These are phyloP conservation scores for Chaetomiaceae sp. DNA, from an alignment of 2,329 filamentous ascomycete genomes.

Conservation along the genomic window DNA sequence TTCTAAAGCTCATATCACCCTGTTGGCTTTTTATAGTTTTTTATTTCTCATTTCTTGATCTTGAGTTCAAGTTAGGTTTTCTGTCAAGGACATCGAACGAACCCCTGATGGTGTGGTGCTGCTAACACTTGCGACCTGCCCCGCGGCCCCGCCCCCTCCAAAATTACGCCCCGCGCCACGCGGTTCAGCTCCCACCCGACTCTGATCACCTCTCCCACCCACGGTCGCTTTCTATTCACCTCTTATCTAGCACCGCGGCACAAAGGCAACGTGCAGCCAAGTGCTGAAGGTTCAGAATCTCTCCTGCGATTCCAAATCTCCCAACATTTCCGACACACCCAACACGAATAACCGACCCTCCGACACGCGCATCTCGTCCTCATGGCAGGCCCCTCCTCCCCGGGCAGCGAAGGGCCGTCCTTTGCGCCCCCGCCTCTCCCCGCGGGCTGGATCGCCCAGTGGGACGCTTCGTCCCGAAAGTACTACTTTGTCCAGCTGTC, in stretches of 20 bases:
- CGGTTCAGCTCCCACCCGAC: neutral
- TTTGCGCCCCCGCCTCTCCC: slow-evolving; percentile 58
- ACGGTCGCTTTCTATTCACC: neutral
- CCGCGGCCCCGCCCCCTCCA: too few relatives aligned
- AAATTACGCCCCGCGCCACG: too few relatives aligned
- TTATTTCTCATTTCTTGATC: too few relatives aligned
- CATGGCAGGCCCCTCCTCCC: slow-evolving; percentile 57
- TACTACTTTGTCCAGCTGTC: slow-evolving; percentile 71
- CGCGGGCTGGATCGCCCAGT: slow-evolving; percentile 65
- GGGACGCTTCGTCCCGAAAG: slow-evolving; percentile 60
- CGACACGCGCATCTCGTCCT: neutral
- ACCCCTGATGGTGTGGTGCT: too few relatives aligned
- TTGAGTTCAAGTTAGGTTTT: too few relatives aligned
- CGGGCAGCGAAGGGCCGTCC: slow-evolving; percentile 55
- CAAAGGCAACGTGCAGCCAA: neutral
- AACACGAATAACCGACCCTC: neutral
- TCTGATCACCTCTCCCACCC: neutral
- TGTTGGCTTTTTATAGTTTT: too few relatives aligned
- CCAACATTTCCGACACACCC: neutral
- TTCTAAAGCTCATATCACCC: too few relatives aligned
- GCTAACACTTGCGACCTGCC: too few relatives aligned
- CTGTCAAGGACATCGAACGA: too few relatives aligned
- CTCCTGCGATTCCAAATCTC: neutral
- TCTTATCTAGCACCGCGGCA: neutral
- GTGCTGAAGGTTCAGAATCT: neutral